phyloP scores from a whole-genome alignment of 2,329 filamentous ascomycete genomes.

The Mollisia scopiformis region DNA sequence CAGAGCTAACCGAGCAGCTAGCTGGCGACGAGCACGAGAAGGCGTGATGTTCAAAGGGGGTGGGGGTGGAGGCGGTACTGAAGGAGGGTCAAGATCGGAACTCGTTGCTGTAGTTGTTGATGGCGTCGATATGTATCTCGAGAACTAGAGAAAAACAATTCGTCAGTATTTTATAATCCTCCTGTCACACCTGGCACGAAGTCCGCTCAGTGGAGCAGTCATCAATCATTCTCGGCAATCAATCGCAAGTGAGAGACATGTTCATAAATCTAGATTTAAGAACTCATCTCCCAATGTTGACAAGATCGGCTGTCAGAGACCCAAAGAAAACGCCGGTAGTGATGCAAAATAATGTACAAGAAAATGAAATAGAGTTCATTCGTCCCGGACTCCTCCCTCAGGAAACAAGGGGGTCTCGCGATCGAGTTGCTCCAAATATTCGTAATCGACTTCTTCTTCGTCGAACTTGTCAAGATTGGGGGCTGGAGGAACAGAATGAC shows the following conservation, averaged over 20 bases:
- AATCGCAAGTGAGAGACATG: slow-evolving; percentile 23
- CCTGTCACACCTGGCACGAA: slow-evolving; percentile 18
- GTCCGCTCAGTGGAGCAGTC: slow-evolving; percentile 21
- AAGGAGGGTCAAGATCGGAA: slow-evolving; percentile 54
- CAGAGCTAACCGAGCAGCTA: slow-evolving; percentile 84
- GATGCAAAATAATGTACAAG: slow-evolving; percentile 33
- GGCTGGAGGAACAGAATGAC: slow-evolving; percentile 43
- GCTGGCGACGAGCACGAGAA: slow-evolving; percentile 81
- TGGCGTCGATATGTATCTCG: slow-evolving; percentile 38
- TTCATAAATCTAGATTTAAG: slow-evolving; percentile 26
- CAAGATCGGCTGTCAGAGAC: slow-evolving; percentile 22
- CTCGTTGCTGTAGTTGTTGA: slow-evolving; percentile 36
- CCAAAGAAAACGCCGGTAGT: slow-evolving; percentile 19
- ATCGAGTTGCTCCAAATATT: slow-evolving; percentile 40
- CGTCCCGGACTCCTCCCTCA: slow-evolving; percentile 64
- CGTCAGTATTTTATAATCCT: slow-evolving; percentile 25
- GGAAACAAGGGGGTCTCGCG: slow-evolving; percentile 39
- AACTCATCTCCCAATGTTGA: slow-evolving; percentile 28
- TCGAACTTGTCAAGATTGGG: slow-evolving; percentile 40
- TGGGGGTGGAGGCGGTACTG: slow-evolving; percentile 67
- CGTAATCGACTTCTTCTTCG: slow-evolving; percentile 40
- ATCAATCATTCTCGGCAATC: slow-evolving; percentile 21
- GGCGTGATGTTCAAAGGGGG: slow-evolving; percentile 84
- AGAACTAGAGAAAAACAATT: slow-evolving; percentile 32
- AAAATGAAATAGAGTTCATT: slow-evolving; percentile 26